Evolutionary conservation across 345 rosid species (phyloP).

Genomic region (Crucihimalaya himalaica): DNA sequence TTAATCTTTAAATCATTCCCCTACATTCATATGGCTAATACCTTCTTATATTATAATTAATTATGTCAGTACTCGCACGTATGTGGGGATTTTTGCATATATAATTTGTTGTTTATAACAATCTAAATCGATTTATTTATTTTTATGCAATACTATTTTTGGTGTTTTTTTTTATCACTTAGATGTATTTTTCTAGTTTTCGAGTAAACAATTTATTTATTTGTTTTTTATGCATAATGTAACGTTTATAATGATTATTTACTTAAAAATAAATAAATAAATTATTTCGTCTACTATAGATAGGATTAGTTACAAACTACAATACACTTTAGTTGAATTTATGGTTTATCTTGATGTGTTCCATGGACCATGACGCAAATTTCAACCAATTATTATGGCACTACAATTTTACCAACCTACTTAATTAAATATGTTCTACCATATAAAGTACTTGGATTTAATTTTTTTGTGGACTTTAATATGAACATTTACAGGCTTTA

Average conservation of each 20-base stretch:
- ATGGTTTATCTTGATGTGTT: not conserved
- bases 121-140: too few species aligned
- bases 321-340: not conserved
- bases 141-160: not conserved
- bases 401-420: not conserved
- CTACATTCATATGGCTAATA: constrained; percentile 12
- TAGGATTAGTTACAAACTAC: not conserved
- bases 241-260: not conserved
- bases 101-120: not conserved
- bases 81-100: too few species aligned
- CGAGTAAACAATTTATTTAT: too few species aligned
- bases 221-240: too few species aligned
- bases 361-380: not conserved
- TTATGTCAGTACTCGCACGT: too few species aligned
- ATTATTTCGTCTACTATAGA: not conserved
- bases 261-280: too few species aligned
- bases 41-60: not conserved
- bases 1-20: not conserved
- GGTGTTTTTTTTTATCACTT: too few species aligned
- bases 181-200: not conserved
- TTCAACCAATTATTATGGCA: not conserved
- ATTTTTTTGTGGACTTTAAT: not conserved
- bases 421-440: not conserved
- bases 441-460: not conserved
- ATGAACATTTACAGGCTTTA: not conserved